Conservation (phyloP, 148 eudicot species). For the Vaccinium corymbosum region DNA sequence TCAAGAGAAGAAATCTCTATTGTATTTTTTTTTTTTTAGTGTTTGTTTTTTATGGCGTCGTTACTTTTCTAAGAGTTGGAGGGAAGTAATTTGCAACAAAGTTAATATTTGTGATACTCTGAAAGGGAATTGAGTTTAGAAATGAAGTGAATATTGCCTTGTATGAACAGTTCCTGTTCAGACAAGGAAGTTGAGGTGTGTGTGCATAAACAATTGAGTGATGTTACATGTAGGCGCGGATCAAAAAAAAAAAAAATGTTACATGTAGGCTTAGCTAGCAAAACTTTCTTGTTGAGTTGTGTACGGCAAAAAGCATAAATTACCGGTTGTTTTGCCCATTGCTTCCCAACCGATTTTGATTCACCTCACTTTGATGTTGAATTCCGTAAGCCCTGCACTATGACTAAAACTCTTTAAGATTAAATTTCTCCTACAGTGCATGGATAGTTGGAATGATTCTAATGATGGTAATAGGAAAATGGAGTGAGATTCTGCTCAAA, state of each 20-base stretch:
- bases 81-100: too few relatives aligned
- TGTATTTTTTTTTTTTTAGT: neutral
- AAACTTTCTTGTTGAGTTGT: neutral
- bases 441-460: neutral
- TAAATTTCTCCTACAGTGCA: neutral
- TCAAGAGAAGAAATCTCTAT: neutral
- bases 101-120: too few relatives aligned
- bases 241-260: too few relatives aligned
- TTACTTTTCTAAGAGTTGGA: neutral
- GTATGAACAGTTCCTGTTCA: neutral
- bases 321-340: neutral
- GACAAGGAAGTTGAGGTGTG: neutral
- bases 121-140: too few relatives aligned
- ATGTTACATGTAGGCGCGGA: neutral
- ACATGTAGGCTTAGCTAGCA: neutral
- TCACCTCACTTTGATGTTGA: neutral
- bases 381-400: neutral
- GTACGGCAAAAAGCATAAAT: neutral
- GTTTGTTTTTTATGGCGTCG: neutral
- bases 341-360: neutral
- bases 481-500: neutral
- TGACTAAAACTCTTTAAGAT: neutral
- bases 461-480: neutral
- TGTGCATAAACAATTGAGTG: neutral
- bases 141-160: too few relatives aligned